These are phyloP conservation scores for Peronosclerospora sorghi DNA, from an alignment of 352 stramenopile species.

Conservation along the genomic window DNA sequence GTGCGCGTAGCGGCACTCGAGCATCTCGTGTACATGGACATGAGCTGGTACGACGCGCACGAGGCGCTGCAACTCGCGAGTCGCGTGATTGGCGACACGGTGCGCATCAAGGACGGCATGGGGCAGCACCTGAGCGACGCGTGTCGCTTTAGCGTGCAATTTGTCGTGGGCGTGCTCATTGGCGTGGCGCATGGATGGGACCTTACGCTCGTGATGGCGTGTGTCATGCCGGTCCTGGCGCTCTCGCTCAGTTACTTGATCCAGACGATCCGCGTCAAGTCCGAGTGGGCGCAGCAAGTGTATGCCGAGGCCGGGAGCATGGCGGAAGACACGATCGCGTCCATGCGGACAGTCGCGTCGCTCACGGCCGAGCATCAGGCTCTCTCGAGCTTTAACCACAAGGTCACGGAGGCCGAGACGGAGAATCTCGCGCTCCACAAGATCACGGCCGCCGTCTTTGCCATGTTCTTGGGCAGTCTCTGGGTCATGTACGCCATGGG, in stretches of 20 bases:
- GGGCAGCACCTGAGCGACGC: conserved; percentile 31
- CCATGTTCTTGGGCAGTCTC: conserved; percentile 20
- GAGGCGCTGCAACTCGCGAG: conserved; percentile 26
- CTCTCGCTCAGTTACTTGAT: conserved; percentile 24
- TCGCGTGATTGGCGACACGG: conserved; percentile 27
- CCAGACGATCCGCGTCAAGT: conserved; percentile 8
- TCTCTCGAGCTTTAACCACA: conserved; percentile 23
- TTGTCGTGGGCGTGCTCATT: conserved; percentile 19
- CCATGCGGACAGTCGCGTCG: conserved; percentile 30
- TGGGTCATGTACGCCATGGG: conserved; percentile 33
- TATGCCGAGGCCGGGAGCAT: conserved; percentile 35
- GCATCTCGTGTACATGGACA: conserved; percentile 37
- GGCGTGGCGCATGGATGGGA: conserved; percentile 29
- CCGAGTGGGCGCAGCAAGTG: conserved; percentile 17
- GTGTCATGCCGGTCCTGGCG: conserved; percentile 27
- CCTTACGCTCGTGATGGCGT: conserved; percentile 29
- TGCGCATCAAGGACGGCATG: conserved; percentile 43
- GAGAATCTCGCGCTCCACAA: background rate
- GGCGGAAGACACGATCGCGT: conserved; percentile 31
- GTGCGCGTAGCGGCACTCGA: conserved; percentile 17
- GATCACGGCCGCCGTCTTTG: conserved; percentile 3
- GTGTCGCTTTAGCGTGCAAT: conserved; percentile 24
- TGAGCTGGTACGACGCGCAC: conserved; percentile 29
- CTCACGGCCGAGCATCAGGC: conserved; percentile 23
- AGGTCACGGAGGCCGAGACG: conserved; percentile 12